Evolutionary conservation across 148 eudicot genomes (phyloP), one percentile per base, ranked within the genome.

Genomic region (Dysphania ambrosioides): DNA sequence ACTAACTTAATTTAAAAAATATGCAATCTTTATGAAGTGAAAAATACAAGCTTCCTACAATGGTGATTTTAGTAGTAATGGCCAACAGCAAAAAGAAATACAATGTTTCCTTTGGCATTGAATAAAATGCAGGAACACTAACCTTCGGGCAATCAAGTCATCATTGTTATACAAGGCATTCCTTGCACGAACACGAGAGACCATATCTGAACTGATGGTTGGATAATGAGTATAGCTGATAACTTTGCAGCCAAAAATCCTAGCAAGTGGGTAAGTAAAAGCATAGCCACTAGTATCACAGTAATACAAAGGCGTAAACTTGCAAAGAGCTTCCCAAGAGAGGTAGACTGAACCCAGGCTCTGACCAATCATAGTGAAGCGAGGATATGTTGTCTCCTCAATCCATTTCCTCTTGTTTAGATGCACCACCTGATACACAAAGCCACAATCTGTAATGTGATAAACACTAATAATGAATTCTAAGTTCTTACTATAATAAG

Each of bases 211-310:
- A 77, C 97, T 95, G 82, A 95, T 95, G 44, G 98, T 95, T 42
- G 98, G 98, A 79, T 95, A 95, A 86, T 95, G 98, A 53, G 97
- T 95, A 77, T 95, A 92, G 83, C 92, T 88, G 71, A 95, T 79
- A 73, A 95, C 96, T 81, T 86, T 90, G 85, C 98, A 95, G 66
- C 97, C 97, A 74, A 95, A 95, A 49, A 89, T 47, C 57, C 94
- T 88, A 13, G 99, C 99, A 71, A 95, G 82, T 32, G 99, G 99
- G 66, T 92, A 90, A 8, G 96, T 86, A 77, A 95, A 95, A 63
- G 99, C 99, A 90, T 95, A 86, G 70, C 99, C 99, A 83, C 99
- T 95, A n/a, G 97, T 92, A 81, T 95, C 97, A 51, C 89, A 79
- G 82, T 87, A 95, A 79, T 90, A 90, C 0, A 66, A 35, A 66